Percentiles rank a stretch among this genome's conserved stretches.
Conservation (phyloP, 306 rosid genomes). For the Medicago ruthenica region DNA sequence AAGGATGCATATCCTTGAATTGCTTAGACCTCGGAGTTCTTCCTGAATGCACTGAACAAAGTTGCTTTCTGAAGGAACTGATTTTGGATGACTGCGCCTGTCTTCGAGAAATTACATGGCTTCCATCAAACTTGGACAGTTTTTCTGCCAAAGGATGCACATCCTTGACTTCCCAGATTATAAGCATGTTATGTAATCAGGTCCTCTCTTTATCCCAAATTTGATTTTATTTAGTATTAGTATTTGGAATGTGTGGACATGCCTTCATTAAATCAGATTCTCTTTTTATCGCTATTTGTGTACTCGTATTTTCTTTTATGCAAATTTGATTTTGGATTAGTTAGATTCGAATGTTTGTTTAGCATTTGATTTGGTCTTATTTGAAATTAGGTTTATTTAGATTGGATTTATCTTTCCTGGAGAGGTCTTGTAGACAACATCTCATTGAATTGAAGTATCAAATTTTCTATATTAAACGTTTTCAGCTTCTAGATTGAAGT, state of each 20-base stretch:
- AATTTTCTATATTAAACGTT: background rate
- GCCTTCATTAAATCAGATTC: background rate
- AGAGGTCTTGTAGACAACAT: background rate
- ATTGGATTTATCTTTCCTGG: background rate
- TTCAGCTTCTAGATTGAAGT: background rate
- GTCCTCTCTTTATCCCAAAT: background rate
- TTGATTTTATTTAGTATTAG: background rate
- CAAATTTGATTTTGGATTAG: background rate
- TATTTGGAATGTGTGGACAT: too few relatives aligned
- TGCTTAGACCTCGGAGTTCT: background rate
- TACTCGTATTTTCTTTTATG: background rate
- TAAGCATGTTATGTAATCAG: conserved; percentile 19
- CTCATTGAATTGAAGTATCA: background rate
- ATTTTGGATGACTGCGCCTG: background rate
- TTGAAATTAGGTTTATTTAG: background rate
- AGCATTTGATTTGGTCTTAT: background rate
- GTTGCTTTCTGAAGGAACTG: background rate
- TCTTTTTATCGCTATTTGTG: background rate
- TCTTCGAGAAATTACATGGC: background rate
- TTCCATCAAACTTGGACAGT: background rate
- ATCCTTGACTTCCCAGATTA: background rate
- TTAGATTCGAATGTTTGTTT: background rate
- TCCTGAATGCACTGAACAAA: background rate
- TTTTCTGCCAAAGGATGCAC: conserved; percentile 4
- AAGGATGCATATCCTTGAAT: background rate